Evolutionary conservation across 2,329 filamentous ascomycete genomes (phyloP), one percentile per base, ranked within the genome.

Genomic region (Penicillium frequentans): DNA sequence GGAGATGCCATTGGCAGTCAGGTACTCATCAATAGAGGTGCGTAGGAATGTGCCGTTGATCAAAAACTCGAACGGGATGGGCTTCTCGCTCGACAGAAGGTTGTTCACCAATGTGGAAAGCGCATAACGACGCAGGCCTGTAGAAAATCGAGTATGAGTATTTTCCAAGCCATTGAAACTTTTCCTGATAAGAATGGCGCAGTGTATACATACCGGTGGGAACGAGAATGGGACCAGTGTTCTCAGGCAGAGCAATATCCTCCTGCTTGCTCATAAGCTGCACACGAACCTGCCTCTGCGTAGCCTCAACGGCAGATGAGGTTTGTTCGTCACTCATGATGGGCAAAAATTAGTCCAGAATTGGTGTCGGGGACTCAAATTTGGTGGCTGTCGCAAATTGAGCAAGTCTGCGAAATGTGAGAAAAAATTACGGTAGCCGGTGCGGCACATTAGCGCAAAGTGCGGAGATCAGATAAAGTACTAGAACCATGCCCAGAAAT

Each of bases 11-110:
- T 95, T 90, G 60, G 87, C 81, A 16, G 87, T 87, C 58, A 99
- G 86, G 76, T 96, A 96, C 69, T 97, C 90, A 73, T 96, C 91
- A 64, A 99, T 85, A 19, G 90, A 91, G 26, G 92, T 90, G 60
- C 90, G 89, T 51, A 99, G 84, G 75, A 96, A 97, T 69, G 89
- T 88, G 74, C 95, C 95, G 75, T 97, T 95, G 77, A 96, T 88
- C 66, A 99, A 84, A 79, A 99, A 98, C 76, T 99, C 95, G 76
- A 99, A 76, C 14, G 79, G 79, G 37, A 81, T 70, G 16, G 78
- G 74, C 66, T 82, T 82, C 52, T 82, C 79, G 56, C 78, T 82
- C 35, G 80, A 76, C 29, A 88, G 75, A 11, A 88, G 77, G 60
- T 82, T 82, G 70, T 88, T 88, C 54, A 88, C 84, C 56, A 88